Evolutionary conservation across 2,329 filamentous ascomycete genomes (phyloP).

Genomic region (Fusarium buxicola): DNA sequence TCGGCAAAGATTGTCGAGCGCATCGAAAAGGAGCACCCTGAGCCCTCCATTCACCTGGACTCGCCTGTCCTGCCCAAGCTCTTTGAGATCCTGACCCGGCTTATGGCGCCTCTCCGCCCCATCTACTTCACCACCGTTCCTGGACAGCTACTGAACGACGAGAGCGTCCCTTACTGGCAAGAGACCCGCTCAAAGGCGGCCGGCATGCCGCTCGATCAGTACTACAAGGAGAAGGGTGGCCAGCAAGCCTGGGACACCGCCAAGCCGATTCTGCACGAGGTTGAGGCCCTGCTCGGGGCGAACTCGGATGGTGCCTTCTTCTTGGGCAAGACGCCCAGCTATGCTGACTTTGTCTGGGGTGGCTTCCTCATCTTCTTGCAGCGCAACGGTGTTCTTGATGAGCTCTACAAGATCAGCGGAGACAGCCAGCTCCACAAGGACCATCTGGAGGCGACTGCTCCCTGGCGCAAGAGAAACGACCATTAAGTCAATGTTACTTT

Average conservation of each 20-base stretch:
- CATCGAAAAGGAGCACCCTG: slow-evolving; percentile 69
- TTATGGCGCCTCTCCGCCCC: slow-evolving; percentile 51
- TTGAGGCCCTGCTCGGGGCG: slow-evolving; percentile 63
- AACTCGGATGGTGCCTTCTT: slow-evolving; percentile 70
- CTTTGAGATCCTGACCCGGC: slow-evolving; percentile 51
- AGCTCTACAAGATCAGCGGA: slow-evolving; percentile 52
- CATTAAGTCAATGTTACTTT: slow-evolving; percentile 41
- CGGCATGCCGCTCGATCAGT: slow-evolving; percentile 65
- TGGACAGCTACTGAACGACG: slow-evolving; percentile 61
- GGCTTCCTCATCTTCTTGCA: slow-evolving; percentile 58
- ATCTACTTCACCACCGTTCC: slow-evolving; percentile 63
- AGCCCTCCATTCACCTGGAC: slow-evolving; percentile 68
- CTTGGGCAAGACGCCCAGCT: slow-evolving; percentile 65
- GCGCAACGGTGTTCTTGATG: slow-evolving; percentile 50
- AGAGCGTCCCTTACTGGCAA: slow-evolving; percentile 66
- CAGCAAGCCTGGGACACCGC: slow-evolving; percentile 62
- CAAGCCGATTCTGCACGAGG: slow-evolving; percentile 49
- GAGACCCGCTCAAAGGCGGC: slow-evolving; percentile 60
- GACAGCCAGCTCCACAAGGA: slow-evolving; percentile 53
- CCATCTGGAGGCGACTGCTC: slow-evolving; percentile 54
- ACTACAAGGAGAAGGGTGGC: slow-evolving; percentile 60
- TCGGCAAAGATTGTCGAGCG: slow-evolving; percentile 68
- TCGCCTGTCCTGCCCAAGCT: slow-evolving; percentile 61
- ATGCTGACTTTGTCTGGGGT: slow-evolving; percentile 69
- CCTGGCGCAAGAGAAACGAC: slow-evolving; percentile 55